A percentile compares a stretch with the other conserved stretches of the same genome.
phyloP scores from a whole-genome alignment of 495 filamentous ascomycete species.

The Aspergillus sclerotiicarbonarius region DNA sequence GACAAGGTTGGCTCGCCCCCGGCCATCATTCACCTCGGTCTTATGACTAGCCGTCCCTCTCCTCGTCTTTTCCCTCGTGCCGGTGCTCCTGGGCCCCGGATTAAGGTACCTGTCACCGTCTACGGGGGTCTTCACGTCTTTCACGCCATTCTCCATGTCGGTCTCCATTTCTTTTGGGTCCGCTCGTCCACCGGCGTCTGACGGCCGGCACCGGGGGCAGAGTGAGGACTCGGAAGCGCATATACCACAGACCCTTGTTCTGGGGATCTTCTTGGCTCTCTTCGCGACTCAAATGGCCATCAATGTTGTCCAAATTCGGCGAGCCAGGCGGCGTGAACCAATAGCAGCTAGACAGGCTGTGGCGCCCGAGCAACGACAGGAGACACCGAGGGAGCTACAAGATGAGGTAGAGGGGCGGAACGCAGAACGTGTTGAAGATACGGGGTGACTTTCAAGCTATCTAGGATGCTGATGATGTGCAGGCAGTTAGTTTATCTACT shows the following conservation, averaged over 20 bases:
- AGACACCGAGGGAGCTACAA: slow-evolving; percentile 9
- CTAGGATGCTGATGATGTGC: background rate
- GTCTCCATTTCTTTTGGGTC: slow-evolving; percentile 43
- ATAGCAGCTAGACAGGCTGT: slow-evolving; percentile 3
- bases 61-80: slow-evolving; percentile 37
- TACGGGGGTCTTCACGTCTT: slow-evolving; percentile 29
- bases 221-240: slow-evolving; percentile 23
- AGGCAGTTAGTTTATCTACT: background rate
- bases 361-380: slow-evolving; percentile 9
- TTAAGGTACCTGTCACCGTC: slow-evolving; percentile 26
- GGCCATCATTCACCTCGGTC: slow-evolving; percentile 34
- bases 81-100: slow-evolving; percentile 25
- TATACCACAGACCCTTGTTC: slow-evolving; percentile 36
- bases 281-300: slow-evolving; percentile 36
- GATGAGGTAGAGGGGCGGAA: slow-evolving; percentile 22
- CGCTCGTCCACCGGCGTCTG: slow-evolving; percentile 11
- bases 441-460: background rate
- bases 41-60: slow-evolving; percentile 55
- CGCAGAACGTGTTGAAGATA: slow-evolving; percentile 1
- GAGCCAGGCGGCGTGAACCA: slow-evolving; percentile 21
- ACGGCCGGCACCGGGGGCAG: slow-evolving; percentile 8
- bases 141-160: slow-evolving; percentile 39
- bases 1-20: slow-evolving; percentile 32
- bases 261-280: slow-evolving; percentile 35
- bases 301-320: slow-evolving; percentile 32